Evolutionary conservation across 331 rosid genomes (phyloP).

Genomic region (Stylosanthes scabra): DNA sequence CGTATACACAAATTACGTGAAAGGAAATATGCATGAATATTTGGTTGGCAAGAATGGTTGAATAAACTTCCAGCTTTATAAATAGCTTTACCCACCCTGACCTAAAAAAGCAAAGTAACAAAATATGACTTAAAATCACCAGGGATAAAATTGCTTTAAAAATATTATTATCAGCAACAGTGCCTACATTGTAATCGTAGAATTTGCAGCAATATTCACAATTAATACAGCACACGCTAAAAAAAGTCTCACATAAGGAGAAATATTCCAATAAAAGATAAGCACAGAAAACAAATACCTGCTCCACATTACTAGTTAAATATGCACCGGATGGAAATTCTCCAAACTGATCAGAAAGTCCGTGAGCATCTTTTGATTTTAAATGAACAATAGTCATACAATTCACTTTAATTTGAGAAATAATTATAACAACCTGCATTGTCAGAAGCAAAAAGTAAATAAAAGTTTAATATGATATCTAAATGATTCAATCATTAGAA

Average conservation of each 20-base stretch:
- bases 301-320: slow-evolving; percentile 77
- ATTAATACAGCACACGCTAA: slow-evolving; percentile 26
- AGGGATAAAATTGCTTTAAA: too few relatives aligned
- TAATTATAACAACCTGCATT: slow-evolving; percentile 70
- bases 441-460: slow-evolving; percentile 32
- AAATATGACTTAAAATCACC: slow-evolving; percentile 16
- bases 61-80: slow-evolving; percentile 79
- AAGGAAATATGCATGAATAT: slow-evolving; percentile 79
- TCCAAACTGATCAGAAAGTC: slow-evolving; percentile 46
- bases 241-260: slow-evolving; percentile 14
- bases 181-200: slow-evolving; percentile 22
- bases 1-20: slow-evolving; percentile 73
- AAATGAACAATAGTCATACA: slow-evolving; percentile 82
- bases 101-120: slow-evolving; percentile 55
- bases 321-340: slow-evolving; percentile 42
- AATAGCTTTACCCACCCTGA: slow-evolving; percentile 88
- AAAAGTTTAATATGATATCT: slow-evolving; percentile 35
- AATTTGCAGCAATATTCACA: slow-evolving; percentile 24
- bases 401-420: slow-evolving; percentile 89
- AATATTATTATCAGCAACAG: slow-evolving; percentile 22
- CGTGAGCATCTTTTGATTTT: slow-evolving; percentile 65
- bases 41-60: slow-evolving; percentile 94
- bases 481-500: slow-evolving; percentile 36
- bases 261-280: slow-evolving; percentile 23
- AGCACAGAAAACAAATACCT: slow-evolving; percentile 53